These are phyloP conservation scores for Stenocarpella maydis DNA, from an alignment of 2,329 filamentous ascomycete genomes.

Conservation along the genomic window DNA sequence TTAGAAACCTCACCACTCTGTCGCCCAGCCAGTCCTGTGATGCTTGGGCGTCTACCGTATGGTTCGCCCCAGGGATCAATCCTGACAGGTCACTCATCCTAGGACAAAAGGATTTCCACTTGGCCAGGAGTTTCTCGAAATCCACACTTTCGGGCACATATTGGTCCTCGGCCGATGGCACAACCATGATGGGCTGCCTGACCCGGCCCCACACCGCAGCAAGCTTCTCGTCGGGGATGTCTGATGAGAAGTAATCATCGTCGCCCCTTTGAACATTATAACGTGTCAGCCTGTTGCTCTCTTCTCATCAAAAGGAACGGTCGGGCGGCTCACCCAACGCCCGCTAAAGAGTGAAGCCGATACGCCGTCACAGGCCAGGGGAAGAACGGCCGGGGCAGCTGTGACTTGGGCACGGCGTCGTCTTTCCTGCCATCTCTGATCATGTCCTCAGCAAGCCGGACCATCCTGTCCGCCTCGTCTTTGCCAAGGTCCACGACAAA, in stretches of 20 bases:
- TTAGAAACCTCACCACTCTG: constrained; percentile 57
- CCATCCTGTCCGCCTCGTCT: constrained; percentile 52
- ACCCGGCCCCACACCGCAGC: constrained; percentile 71
- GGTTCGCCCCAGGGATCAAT: constrained; percentile 60
- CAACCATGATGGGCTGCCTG: constrained; percentile 66
- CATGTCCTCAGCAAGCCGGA: constrained; percentile 61
- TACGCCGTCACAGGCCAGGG: constrained; percentile 59
- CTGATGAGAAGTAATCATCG: constrained; percentile 89
- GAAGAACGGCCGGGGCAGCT: constrained; percentile 50
- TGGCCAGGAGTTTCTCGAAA: constrained; percentile 62
- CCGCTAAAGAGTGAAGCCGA: constrained; percentile 59
- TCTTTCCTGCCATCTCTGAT: constrained; percentile 61
- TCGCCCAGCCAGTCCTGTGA: constrained; percentile 59
- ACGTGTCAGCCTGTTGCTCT: not conserved
- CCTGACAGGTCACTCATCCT: constrained; percentile 60
- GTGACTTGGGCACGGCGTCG: constrained; percentile 61
- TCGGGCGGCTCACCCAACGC: constrained; percentile 55
- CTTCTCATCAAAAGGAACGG: not conserved
- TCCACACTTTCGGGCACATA: constrained; percentile 67
- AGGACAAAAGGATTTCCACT: constrained; percentile 60
- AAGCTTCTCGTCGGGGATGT: constrained; percentile 68
- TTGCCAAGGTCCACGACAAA: constrained; percentile 55
- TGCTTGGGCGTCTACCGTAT: constrained; percentile 56
- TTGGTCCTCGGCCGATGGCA: constrained; percentile 73
- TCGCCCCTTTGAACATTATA: constrained; percentile 60